Base-by-base conservation (phyloP, 73 alveolate genomes). In the Paramecium caudatum region DNA sequence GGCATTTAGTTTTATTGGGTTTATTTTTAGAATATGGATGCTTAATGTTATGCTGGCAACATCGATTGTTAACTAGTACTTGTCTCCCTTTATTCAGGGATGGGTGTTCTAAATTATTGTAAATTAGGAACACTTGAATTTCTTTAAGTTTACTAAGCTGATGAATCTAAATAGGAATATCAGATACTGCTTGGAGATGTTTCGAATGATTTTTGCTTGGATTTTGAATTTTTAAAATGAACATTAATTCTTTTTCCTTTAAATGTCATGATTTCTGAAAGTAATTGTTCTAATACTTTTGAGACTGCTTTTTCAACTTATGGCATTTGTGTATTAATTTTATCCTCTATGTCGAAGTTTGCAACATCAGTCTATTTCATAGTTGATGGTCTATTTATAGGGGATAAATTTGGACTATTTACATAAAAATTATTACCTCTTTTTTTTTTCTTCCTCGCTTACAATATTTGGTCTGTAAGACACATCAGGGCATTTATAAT, bases 171-270 rank as follows among this genome's bases (percentile, higher is more conserved):
- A 12, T 32, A 21, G 8, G 3, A 27, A 41, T 13, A 41, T 74
- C 19, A 7, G n/a, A 30, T 74, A 37, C 83, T 65, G 25, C 88
- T 45, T 3, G 88, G 88, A 16, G 88, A 74, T 8, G 55, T 45
- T 21, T 74, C 88, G 43, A 41, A 74, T 74, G 88, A 74, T 43
- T 39, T 74, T 17, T 74, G 12, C 23, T 45, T 74, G 1, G 23
- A 43, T 45, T 43, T 36, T 0, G 88, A 19, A 41, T 30, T 27
- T 43, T 47, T 37, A 21, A 74, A 43, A 39, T 74, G 88, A n/a
- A 74, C 65, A 74, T 74, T 74, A 13, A 74, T 19, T 74, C 65
- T 74, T 39, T 45, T 41, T 3, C 88, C 88, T 45, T 45, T 74
- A 45, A 27, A 74, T 4, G 43, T 16, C 88, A 74, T 74, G 3